phyloP scores from a whole-genome alignment of 108 stramenopile species.

The Nitzschia palea region DNA sequence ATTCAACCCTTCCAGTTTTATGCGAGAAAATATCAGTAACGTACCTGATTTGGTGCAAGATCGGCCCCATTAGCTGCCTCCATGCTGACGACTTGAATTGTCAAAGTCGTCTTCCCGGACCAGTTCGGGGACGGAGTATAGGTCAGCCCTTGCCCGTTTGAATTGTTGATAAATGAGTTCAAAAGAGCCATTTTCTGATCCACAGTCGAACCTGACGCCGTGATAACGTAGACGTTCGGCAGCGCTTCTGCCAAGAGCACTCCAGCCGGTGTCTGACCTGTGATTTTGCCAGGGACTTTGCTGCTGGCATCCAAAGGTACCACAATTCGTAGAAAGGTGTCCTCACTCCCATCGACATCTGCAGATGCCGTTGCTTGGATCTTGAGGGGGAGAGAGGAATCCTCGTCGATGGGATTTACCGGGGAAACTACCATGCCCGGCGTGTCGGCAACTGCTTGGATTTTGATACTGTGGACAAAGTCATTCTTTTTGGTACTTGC shows the following conservation, averaged over 20 bases:
- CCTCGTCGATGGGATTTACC: background rate
- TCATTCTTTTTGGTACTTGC: too few relatives aligned
- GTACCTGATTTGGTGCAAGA: constrained; percentile 3
- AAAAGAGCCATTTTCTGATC: too few relatives aligned
- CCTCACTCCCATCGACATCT: constrained; percentile 6
- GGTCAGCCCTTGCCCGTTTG: background rate
- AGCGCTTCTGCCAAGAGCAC: background rate
- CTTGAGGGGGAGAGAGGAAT: background rate
- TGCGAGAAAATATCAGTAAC: background rate
- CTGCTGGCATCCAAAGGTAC: constrained; percentile 1
- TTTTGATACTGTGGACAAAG: background rate
- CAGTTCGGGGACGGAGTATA: constrained; percentile 1
- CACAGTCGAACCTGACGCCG: background rate
- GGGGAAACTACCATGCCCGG: background rate
- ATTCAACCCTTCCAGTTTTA: background rate
- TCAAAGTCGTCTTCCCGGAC: background rate
- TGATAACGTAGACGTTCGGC: background rate
- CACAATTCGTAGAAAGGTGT: background rate
- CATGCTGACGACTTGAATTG: background rate
- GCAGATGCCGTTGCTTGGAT: background rate
- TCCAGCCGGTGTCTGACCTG: background rate
- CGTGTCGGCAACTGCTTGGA: constrained; percentile 13
- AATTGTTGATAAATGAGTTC: background rate
- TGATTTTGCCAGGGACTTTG: background rate
- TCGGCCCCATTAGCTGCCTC: background rate